Base-by-base conservation (phyloP, 2,329 filamentous ascomycete species). In the Aspergillus latus region DNA sequence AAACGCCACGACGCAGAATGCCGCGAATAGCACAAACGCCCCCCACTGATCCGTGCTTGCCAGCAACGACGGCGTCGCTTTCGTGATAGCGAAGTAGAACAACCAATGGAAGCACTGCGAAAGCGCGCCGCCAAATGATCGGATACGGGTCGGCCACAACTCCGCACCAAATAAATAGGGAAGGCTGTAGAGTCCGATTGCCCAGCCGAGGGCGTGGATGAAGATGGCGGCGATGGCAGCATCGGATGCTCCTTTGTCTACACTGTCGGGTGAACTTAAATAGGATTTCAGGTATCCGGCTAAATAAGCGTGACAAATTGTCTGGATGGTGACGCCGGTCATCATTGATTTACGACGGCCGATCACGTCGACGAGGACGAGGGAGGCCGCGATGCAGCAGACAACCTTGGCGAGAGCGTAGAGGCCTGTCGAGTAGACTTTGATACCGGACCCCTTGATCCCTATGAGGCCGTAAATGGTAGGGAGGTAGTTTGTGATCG, bases 111-210 rank as follows among this genome's bases (percentile, higher is more conserved):
- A 77, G 8, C 58, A 63, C 36, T 75, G 72, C 0, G 65, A 58
- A 1, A 78, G 45, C 1, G 76, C 72, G 4, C 64, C 68, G 10
- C 76, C 76, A 58, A 78, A 78, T 0, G 76, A 78, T 0, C 77
- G 74, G 49, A 79, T 71, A 2, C 69, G 69, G 54, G 77, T 78
- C 2, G 77, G 76, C 75, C 75, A 80, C 0, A 79, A 58, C 57
- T 79, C 76, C 4, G 66, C 70, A 6, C 72, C 74, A 50, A 80
- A 79, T 4, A 79, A 66, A 50, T 78, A 80, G 0, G 77, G 77
- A 0, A 80, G 66, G 28, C 72, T 67, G 37, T 26, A 66, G 52
- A 58, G 64, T 65, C 70, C 72, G 16, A 72, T 65, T 5, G 71
- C 68, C 52, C 75, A 80, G 4, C 77, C 78, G 53, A 79, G 77